Evolutionary conservation across 1,284 basidiomycete genomes (phyloP), one percentile per base, ranked within the genome.

Genomic region (Mycena citricolor): DNA sequence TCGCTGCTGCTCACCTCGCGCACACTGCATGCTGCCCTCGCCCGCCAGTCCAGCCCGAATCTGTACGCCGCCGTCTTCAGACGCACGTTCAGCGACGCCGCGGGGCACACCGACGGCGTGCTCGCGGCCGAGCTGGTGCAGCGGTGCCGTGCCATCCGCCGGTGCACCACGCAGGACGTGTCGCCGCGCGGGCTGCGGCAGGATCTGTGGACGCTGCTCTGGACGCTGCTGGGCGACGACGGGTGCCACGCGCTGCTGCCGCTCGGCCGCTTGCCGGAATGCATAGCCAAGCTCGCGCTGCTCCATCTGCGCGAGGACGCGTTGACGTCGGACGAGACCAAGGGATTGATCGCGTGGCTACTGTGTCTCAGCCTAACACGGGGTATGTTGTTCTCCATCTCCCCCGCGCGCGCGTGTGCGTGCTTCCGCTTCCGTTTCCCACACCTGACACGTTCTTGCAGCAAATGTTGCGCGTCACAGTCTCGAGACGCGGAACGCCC

Each of bases 51-150:
- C 16, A 78, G 76, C 38, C 76, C 83, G 1, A 69, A 79, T 36
- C 68, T 87, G 26, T 87, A 86, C 57, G 80, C 82, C 7, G 60
- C 66, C 42, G 68, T 86, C 5, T 88, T 82, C 58, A 66, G 67
- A 11, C 58, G 61, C 17, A 70, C 66, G 42, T 86, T 84, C 51
- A 81, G 84, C 57, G 54, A 62, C n/a, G 55, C 51, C 0, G 66
- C 70, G 1, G 57, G 63, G n/a, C 49, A 66, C 39, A 70, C 73
- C 22, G 68, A 74, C 48, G 71, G 74, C n/a, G 61, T 58, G n/a
- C 55, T 79, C 2, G 69, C 76, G 13, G 49, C 54, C 5, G 77
- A 81, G 47, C 62, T 79, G 25, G 60, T 72, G 5, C 58, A 56
- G 13, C 66, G 79, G 36, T 67, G 62, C 53, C 62, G 61, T 35